phyloP scores from a whole-genome alignment of 2,329 filamentous ascomycete species.

The Lachnellula suecica region DNA sequence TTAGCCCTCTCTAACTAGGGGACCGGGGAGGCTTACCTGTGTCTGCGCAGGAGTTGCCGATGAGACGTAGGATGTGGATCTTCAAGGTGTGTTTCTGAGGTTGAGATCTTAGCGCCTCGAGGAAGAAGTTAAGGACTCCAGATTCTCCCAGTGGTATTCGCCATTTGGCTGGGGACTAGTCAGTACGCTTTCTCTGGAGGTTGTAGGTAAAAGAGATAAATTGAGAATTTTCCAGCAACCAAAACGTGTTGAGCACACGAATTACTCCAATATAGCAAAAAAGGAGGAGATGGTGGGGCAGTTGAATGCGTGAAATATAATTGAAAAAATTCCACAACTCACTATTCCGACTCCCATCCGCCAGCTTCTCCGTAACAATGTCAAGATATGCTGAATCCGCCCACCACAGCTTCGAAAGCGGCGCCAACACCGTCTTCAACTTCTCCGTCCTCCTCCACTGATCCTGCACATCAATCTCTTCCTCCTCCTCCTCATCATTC shows the following conservation, averaged over 20 bases:
- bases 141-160: slow-evolving; percentile 56
- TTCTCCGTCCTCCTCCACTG: slow-evolving; percentile 27
- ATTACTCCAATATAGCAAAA: no score
- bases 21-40: slow-evolving; percentile 40
- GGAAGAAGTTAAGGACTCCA: slow-evolving; percentile 56
- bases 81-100: slow-evolving; percentile 43
- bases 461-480: slow-evolving; percentile 29
- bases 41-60: slow-evolving; percentile 64
- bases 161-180: slow-evolving; percentile 48
- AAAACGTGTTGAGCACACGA: no score
- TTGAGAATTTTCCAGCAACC: no score
- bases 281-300: not conserved
- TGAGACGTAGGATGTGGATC: slow-evolving; percentile 54
- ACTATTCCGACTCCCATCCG: slow-evolving; percentile 56
- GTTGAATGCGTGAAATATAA: not conserved
- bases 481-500: slow-evolving; percentile 21
- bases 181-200: slow-evolving; percentile 7
- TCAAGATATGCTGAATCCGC: slow-evolving; percentile 43
- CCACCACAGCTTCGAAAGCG: slow-evolving; percentile 39
- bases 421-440: slow-evolving; percentile 21
- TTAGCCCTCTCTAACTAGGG: slow-evolving; percentile 3
- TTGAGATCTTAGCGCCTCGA: slow-evolving; percentile 43
- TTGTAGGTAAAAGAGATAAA: not conserved
- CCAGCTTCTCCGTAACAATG: slow-evolving; percentile 49
- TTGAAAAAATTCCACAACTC: slow-evolving; percentile 28